A percentile compares a stretch with the other conserved stretches of the same genome.
Evolutionary conservation across 352 stramenopile species (phyloP).

Genomic region (Phytopythium oedochilum): DNA sequence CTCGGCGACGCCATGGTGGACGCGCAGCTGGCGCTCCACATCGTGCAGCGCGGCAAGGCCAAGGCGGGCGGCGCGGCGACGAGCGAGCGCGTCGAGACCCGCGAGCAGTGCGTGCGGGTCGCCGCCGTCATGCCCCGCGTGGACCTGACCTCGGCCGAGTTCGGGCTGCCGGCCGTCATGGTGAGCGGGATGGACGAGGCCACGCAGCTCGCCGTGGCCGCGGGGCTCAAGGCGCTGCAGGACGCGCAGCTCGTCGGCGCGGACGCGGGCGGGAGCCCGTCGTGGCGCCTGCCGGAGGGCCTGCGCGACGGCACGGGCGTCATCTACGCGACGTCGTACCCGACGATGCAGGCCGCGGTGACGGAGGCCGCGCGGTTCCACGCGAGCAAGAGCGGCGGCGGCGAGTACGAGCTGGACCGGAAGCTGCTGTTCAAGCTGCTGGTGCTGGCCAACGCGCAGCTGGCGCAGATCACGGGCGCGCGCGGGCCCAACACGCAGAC

Average conservation of each 20-base stretch:
- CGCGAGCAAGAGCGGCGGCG: conserved; percentile 7
- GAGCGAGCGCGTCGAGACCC: conserved; percentile 30
- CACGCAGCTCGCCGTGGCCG: conserved; percentile 92
- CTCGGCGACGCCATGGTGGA: conserved; percentile 65
- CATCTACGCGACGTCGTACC: conserved; percentile 95
- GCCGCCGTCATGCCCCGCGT: conserved; percentile 79
- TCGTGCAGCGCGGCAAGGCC: conserved; percentile 81
- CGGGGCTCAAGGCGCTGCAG: conserved; percentile 93
- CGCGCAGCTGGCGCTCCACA: conserved; percentile 91
- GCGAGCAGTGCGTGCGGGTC: conserved; percentile 84
- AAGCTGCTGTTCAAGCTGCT: conserved; percentile 97
- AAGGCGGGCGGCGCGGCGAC: conserved; percentile 36
- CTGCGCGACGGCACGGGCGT: conserved; percentile 89
- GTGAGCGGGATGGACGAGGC: conserved; percentile 94
- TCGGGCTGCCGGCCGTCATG: conserved; percentile 86
- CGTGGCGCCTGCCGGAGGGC: conserved; percentile 86
- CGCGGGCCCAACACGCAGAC: conserved; percentile 95
- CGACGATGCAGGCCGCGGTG: conserved; percentile 92
- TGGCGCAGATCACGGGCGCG: conserved; percentile 94
- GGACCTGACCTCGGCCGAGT: conserved; percentile 59
- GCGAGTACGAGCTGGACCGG: conserved; percentile 91
- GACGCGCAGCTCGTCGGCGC: conserved; percentile 81
- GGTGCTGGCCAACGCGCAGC: conserved; percentile 94
- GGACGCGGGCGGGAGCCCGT: no score
- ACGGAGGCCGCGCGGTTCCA: conserved; percentile 86